phyloP scores from a whole-genome alignment of 176 grass and related monocot genomes.

The Oryza meridionalis region DNA sequence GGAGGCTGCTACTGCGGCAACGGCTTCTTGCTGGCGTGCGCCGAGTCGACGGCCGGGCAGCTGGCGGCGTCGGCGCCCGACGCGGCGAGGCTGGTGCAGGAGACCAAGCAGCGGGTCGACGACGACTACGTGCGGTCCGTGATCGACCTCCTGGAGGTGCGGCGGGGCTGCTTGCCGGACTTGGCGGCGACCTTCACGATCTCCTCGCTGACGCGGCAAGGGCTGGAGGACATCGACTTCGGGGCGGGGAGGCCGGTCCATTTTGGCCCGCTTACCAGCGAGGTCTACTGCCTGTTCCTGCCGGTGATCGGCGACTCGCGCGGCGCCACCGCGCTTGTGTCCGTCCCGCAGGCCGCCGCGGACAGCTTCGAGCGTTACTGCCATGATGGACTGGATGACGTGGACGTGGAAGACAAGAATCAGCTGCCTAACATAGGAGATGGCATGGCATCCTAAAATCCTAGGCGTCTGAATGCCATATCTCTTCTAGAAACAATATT shows the following conservation, averaged over 20 bases:
- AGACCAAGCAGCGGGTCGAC: constrained; percentile 63
- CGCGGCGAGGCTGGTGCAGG: constrained; percentile 64
- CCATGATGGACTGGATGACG: background rate
- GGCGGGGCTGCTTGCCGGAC: constrained; percentile 56
- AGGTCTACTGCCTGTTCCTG: constrained; percentile 91
- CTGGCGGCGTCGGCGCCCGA: constrained; percentile 24
- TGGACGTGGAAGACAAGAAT: background rate
- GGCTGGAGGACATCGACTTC: constrained; percentile 86
- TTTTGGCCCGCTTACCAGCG: constrained; percentile 90
- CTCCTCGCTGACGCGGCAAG: constrained; percentile 78
- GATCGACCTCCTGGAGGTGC: constrained; percentile 81
- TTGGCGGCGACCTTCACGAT: constrained; percentile 83
- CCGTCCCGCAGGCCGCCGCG: constrained; percentile 62
- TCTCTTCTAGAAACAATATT: too few relatives aligned
- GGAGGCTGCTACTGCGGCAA: constrained; percentile 77
- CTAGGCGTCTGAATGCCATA: too few relatives aligned
- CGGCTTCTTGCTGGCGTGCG: constrained; percentile 87
- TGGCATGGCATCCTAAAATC: too few relatives aligned
- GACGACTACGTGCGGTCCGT: constrained; percentile 67
- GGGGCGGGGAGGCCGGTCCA: constrained; percentile 61
- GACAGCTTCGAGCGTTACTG: constrained; percentile 63
- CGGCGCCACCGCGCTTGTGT: constrained; percentile 68
- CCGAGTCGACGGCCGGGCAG: constrained; percentile 62
- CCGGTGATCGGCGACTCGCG: constrained; percentile 69
- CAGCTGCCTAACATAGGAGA: too few relatives aligned